These are phyloP conservation scores for Orbilia quercus DNA, from an alignment of 2,329 filamentous ascomycete species.

Conservation along the genomic window DNA sequence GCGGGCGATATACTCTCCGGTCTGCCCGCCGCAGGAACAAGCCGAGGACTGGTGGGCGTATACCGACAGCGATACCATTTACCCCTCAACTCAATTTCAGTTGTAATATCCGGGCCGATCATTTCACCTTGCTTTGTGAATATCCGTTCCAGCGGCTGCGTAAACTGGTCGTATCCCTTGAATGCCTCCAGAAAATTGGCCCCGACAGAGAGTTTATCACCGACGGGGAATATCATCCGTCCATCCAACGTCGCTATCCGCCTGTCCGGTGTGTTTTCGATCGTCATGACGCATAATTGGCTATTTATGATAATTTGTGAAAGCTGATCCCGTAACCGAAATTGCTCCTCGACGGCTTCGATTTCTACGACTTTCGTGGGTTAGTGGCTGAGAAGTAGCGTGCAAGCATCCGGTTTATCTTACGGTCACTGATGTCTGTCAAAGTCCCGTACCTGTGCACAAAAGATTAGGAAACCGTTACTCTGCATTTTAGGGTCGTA, in stretches of 20 bases:
- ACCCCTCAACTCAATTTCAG: constrained; percentile 49
- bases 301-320: constrained; percentile 39
- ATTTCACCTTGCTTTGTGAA: constrained; percentile 39
- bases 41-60: constrained; percentile 23
- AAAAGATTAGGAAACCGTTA: constrained; percentile 3
- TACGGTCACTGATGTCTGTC: constrained; percentile 52
- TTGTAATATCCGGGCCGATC: constrained; percentile 45
- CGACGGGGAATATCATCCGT: constrained; percentile 49
- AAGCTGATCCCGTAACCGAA: constrained; percentile 29
- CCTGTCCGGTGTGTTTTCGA: constrained; percentile 53
- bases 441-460: constrained; percentile 47
- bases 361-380: constrained; percentile 38
- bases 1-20: constrained; percentile 35
- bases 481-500: background rate
- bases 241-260: constrained; percentile 41
- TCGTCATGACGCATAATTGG: constrained; percentile 52
- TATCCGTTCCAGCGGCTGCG: constrained; percentile 37
- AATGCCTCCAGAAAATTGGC: constrained; percentile 50
- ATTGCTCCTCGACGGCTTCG: constrained; percentile 49
- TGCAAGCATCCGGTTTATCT: constrained; percentile 13
- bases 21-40: constrained; percentile 26
- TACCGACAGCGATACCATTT: constrained; percentile 50
- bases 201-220: constrained; percentile 47
- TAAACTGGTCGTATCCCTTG: constrained; percentile 40
- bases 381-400: background rate